Percentiles rank a stretch among this genome's conserved stretches.
Evolutionary conservation across 1,139 yeast genomes (phyloP).

Genomic region (Hanseniaspora sp.): DNA sequence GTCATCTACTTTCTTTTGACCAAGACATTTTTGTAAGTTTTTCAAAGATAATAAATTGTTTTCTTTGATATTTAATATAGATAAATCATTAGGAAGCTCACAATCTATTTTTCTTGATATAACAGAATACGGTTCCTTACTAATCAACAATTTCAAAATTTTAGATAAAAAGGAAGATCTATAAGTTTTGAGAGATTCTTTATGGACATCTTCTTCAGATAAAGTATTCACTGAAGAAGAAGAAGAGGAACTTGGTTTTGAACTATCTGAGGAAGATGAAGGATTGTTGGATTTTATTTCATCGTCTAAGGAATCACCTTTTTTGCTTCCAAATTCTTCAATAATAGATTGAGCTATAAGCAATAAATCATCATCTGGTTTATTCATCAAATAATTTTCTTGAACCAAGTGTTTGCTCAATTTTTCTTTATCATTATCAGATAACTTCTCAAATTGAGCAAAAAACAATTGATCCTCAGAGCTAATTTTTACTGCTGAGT

Average conservation of each 20-base stretch:
- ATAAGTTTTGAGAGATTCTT: not conserved
- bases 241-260: not conserved
- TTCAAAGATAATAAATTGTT: not conserved
- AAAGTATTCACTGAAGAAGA: not conserved
- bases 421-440: conserved; percentile 2
- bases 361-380: conserved; percentile 5
- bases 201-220: not conserved
- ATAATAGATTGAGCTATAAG: conserved; percentile 8
- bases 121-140: not conserved
- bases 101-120: not conserved
- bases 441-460: conserved; percentile 1
- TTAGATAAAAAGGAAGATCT: conserved; percentile 2
- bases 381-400: conserved; percentile 10
- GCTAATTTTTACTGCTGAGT: not conserved
- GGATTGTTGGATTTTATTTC: not conserved
- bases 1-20: not conserved
- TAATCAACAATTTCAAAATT: not conserved
- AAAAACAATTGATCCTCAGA: conserved; percentile 1
- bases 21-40: conserved; percentile 2
- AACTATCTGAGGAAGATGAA: not conserved
- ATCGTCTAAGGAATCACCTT: not conserved
- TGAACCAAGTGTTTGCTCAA: not conserved
- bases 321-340: not conserved
- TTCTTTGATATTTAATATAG: conserved; percentile 1
- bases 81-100: not conserved